phyloP scores from a whole-genome alignment of 768 basidiomycete species.

The Leccinellum luteum region DNA sequence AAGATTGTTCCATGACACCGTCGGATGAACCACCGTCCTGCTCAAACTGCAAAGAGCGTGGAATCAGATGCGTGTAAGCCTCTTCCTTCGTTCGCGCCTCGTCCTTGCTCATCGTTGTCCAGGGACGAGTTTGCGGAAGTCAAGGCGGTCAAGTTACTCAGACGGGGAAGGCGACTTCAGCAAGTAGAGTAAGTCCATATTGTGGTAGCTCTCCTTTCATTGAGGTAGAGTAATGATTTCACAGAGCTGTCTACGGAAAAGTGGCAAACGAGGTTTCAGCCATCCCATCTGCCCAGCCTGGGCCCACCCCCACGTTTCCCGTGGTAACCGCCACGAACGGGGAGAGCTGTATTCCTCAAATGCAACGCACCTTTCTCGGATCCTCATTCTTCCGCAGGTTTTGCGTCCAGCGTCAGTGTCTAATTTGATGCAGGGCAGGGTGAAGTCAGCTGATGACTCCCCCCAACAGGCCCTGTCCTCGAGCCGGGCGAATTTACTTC shows the following conservation, averaged over 20 bases:
- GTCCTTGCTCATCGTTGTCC: conserved; percentile 8
- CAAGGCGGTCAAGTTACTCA: conserved; percentile 82
- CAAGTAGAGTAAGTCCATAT: conserved; percentile 70
- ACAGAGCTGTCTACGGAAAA: conserved; percentile 78
- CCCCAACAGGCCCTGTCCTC: conserved; percentile 70
- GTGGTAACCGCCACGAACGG: not conserved
- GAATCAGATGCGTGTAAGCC: conserved; percentile 90
- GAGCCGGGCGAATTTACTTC: conserved; percentile 76
- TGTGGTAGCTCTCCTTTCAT: not conserved
- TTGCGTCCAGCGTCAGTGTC: conserved; percentile 71
- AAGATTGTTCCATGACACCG: conserved; percentile 62
- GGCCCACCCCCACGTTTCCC: conserved; percentile 12
- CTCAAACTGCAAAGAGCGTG: conserved; percentile 87
- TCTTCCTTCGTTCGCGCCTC: not conserved
- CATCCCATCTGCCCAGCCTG: conserved; percentile 21
- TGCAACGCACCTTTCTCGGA: conserved; percentile 75
- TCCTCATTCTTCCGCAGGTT: conserved; percentile 87
- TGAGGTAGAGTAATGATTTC: conserved; percentile 5
- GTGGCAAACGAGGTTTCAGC: conserved; percentile 41
- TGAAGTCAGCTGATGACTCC: conserved; percentile 7
- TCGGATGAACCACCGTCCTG: conserved; percentile 54
- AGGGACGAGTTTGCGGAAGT: conserved; percentile 93
- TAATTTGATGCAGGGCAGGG: not conserved
- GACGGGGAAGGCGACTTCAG: conserved; percentile 75
- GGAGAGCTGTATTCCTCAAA: conserved; percentile 60